A percentile compares a stretch with the other conserved stretches of the same genome.
These are phyloP conservation scores for Liriodendron chinense DNA, from an alignment of 164 flowering plant species.

Conservation along the genomic window DNA sequence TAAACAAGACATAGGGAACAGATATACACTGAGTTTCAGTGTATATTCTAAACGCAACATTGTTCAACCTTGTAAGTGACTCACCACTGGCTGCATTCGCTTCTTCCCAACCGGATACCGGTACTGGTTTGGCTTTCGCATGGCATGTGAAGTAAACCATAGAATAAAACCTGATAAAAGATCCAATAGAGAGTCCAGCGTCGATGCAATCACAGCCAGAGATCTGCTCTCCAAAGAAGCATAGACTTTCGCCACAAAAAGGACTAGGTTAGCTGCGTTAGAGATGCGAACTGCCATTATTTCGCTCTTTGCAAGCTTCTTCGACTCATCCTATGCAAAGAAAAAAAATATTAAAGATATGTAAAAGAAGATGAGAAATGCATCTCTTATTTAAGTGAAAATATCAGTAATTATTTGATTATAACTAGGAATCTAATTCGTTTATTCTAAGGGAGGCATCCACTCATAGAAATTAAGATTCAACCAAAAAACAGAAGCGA, in stretches of 20 bases:
- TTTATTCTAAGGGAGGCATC: no score
- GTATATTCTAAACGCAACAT: no score
- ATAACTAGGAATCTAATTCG: no score
- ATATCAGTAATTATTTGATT: no score
- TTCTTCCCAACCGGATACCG: constrained; percentile 77
- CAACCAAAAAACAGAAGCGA: no score
- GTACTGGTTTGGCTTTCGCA: constrained; percentile 66
- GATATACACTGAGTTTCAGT: no score
- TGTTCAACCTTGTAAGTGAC: constrained; percentile 8
- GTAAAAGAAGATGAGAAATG: no score
- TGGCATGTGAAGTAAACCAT: constrained; percentile 81
- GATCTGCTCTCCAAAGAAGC: constrained; percentile 80
- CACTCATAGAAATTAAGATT: no score
- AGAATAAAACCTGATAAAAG: constrained; percentile 79
- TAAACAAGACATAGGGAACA: no score
- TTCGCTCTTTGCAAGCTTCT: constrained; percentile 64
- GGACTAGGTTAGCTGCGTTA: constrained; percentile 59
- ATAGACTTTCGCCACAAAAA: constrained; percentile 67
- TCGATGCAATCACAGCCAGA: constrained; percentile 83
- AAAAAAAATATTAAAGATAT: no score
- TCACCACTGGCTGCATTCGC: constrained; percentile 85
- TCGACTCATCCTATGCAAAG: constrained; percentile 52
- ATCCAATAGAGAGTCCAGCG: constrained; percentile 76
- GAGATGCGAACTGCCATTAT: constrained; percentile 54
- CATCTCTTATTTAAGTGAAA: no score